Base-by-base conservation (phyloP, 352 stramenopile species). In the Globisporangium splendens region DNA sequence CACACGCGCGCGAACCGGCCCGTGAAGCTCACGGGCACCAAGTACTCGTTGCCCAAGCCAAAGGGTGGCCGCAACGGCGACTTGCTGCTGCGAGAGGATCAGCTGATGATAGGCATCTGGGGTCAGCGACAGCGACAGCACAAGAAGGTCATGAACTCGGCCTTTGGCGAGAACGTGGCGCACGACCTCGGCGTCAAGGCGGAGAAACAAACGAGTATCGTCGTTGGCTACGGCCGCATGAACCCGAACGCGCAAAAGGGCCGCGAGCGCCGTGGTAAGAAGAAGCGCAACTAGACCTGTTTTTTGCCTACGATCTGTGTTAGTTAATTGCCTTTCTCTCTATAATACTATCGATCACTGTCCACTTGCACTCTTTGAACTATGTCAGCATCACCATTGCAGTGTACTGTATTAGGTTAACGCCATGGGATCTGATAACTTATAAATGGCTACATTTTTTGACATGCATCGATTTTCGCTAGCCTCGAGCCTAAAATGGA, bases 161-260 rank as follows among this genome's bases (percentile, higher is more conserved):
- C 97, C 18, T 99, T 99, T 70, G 96, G 95, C 11, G 88, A 97
- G 61, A 96, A 98, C 69, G 86, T 99, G 55, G 93, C 94, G 39
- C 83, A 95, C 58, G 84, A 98, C 50, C 73, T 98, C 8, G 93
- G 93, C 39, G 96, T 96, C 24, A 96, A 98, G 64, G 83, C 92
- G 47, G 90, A 95, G 65, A 96, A 94, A 61, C 78, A 91, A 46
- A 88, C 85, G 57, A 79, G 88, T 46, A 93, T 98, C 60, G 88
- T 86, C 42, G 89, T 98, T 39, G 96, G 95, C 42, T 98, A 96
- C 68, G 95, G 95, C 46, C 91, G 93, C 62, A 95, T 95, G 74
- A 99, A 99, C 79, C 96, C 96, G 4, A 99, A 99, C 70, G 78
- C 93, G 28, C 83, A 94, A 35, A 98, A 98, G 63, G 96, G 96